A percentile compares a stretch with the other conserved stretches of the same genome.
These are phyloP conservation scores for Mitragyna speciosa DNA, from an alignment of 257 asterid species.

Conservation along the genomic window DNA sequence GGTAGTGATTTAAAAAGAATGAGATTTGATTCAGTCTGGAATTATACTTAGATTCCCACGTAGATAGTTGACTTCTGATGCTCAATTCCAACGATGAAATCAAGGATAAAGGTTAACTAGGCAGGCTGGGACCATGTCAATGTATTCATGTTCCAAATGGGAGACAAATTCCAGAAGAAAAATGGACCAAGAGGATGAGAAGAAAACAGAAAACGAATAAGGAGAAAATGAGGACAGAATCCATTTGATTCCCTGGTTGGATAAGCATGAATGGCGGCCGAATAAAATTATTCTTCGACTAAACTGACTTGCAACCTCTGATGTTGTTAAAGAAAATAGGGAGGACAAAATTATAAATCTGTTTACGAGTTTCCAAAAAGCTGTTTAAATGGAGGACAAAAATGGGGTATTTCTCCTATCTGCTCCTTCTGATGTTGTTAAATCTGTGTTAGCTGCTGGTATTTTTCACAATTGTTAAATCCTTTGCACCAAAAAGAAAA, in stretches of 20 bases:
- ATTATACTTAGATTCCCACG: background rate
- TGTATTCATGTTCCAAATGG: background rate
- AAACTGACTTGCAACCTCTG: conserved; percentile 6
- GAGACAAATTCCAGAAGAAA: background rate
- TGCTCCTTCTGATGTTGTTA: too few relatives aligned
- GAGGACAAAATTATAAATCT: too few relatives aligned
- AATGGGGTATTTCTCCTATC: too few relatives aligned
- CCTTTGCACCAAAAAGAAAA: too few relatives aligned
- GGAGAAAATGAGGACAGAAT: conserved; percentile 14
- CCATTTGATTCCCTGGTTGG: conserved; percentile 26
- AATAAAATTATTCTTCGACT: conserved; percentile 20
- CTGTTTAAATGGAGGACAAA: too few relatives aligned
- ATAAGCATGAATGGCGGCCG: conserved; percentile 27
- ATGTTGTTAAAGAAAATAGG: too few relatives aligned
- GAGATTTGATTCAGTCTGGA: background rate
- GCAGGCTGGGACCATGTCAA: background rate
- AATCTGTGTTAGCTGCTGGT: too few relatives aligned
- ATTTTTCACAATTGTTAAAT: too few relatives aligned
- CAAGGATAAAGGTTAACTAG: background rate
- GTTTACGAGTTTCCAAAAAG: too few relatives aligned
- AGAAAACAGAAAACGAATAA: conserved; percentile 13
- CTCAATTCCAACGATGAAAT: background rate
- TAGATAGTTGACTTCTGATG: background rate
- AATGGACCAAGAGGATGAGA: background rate
- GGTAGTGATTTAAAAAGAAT: background rate